A percentile compares a stretch with the other conserved stretches of the same genome.
These are phyloP conservation scores for Arabidopsis suecica DNA, from an alignment of 345 rosid genomes.

Conservation along the genomic window DNA sequence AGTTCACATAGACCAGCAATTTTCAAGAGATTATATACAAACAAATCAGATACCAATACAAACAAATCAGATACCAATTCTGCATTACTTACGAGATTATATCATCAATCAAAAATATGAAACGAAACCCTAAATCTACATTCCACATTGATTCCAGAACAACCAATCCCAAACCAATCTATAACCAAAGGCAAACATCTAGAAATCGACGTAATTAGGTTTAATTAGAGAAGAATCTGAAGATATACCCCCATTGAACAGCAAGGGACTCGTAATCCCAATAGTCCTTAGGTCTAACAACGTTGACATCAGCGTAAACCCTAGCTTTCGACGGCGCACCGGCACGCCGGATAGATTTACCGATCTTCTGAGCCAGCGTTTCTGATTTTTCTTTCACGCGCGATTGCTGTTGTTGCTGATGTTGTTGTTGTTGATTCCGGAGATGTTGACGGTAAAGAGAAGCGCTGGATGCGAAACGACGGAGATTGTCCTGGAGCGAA, in stretches of 20 bases:
- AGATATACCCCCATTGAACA: conserved; percentile 83
- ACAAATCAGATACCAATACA: no score
- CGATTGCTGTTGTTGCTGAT: conserved; percentile 25
- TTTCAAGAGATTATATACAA: no score
- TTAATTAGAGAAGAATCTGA: neutral
- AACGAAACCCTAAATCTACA: conserved; percentile 32
- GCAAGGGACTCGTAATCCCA: conserved; percentile 77
- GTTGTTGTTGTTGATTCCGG: conserved; percentile 26
- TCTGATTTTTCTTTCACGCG: conserved; percentile 50
- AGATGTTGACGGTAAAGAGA: conserved; percentile 45
- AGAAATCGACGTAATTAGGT: neutral
- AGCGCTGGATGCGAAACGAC: conserved; percentile 49
- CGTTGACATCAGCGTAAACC: conserved; percentile 92
- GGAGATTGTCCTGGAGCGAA: conserved; percentile 32
- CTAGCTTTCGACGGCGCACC: conserved; percentile 96
- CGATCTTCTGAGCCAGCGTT: conserved; percentile 98
- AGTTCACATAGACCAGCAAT: neutral
- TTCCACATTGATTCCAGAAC: conserved; percentile 23
- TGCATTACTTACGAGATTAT: neutral
- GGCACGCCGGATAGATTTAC: conserved; percentile 85
- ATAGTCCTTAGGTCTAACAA: conserved; percentile 80
- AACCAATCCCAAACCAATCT: conserved; percentile 11
- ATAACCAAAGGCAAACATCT: neutral
- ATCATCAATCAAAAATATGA: neutral
- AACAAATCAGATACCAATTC: no score